These are phyloP conservation scores for Exsudoporus floridanus DNA, from an alignment of 1,284 basidiomycete genomes.

Conservation along the genomic window DNA sequence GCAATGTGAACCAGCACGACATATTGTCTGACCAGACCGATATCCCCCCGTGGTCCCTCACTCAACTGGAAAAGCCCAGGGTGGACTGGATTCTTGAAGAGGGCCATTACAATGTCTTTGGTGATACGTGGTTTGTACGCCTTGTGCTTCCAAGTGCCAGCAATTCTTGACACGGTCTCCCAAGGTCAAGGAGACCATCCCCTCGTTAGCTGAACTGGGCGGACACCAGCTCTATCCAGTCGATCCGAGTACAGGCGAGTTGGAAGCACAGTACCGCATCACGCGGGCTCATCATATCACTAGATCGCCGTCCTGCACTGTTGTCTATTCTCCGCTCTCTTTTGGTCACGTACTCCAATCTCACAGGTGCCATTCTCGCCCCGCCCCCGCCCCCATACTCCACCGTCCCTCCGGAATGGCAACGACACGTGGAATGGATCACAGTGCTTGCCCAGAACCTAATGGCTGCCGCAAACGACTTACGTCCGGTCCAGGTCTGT, in stretches of 20 bases:
- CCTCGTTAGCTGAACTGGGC: conserved; percentile 67
- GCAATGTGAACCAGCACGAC: conserved; percentile 53
- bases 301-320: conserved; percentile 73
- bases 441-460: conserved; percentile 72
- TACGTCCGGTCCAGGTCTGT: conserved; percentile 74
- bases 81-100: conserved; percentile 80
- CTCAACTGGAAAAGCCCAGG: conserved; percentile 72
- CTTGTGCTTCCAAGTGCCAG: conserved; percentile 14
- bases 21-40: conserved; percentile 65
- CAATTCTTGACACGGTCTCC: conserved; percentile 10
- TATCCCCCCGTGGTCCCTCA: conserved; percentile 69
- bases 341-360: conserved; percentile 66
- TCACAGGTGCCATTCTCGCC: conserved; percentile 59
- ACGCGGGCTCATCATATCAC: conserved; percentile 1
- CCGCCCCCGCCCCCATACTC: conserved; percentile 56
- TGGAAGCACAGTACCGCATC: background rate
- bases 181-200: conserved; percentile 74
- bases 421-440: conserved; percentile 71
- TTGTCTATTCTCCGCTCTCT: conserved; percentile 65
- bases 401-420: conserved; percentile 64
- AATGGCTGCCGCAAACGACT: conserved; percentile 78
- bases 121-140: conserved; percentile 78
- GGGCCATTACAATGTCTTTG: conserved; percentile 70
- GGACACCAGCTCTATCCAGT: conserved; percentile 71
- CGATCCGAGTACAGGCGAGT: conserved; percentile 63